phyloP scores from a whole-genome alignment of 768 basidiomycete genomes.

The Boletus coccyginus region DNA sequence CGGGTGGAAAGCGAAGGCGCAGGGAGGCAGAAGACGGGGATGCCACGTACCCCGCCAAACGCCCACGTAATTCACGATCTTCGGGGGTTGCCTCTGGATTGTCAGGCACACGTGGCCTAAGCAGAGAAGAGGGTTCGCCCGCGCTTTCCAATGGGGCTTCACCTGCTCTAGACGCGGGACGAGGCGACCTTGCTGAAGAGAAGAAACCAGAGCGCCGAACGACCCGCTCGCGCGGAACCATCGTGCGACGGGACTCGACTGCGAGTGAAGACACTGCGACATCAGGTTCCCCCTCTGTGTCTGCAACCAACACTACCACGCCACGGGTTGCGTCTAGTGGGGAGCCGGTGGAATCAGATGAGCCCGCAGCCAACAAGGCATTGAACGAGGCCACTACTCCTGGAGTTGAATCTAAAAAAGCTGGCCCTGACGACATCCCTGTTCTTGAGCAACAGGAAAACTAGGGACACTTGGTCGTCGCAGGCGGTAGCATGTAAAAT shows the following conservation, averaged over 20 bases:
- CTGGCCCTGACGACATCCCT: not conserved
- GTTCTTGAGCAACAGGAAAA: slow-evolving; percentile 1
- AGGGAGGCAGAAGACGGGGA: slow-evolving; percentile 62
- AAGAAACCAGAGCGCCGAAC: slow-evolving; percentile 41
- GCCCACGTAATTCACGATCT: slow-evolving; percentile 52
- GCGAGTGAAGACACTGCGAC: slow-evolving; percentile 47
- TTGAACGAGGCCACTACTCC: slow-evolving; percentile 1
- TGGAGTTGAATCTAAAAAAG: slow-evolving; percentile 5
- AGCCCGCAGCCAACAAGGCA: not conserved
- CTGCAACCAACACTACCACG: slow-evolving; percentile 19
- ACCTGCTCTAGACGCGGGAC: slow-evolving; percentile 15
- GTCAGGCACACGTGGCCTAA: slow-evolving; percentile 20
- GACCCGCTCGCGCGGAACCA: slow-evolving; percentile 42
- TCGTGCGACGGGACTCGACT: slow-evolving; percentile 48
- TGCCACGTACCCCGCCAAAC: slow-evolving; percentile 69
- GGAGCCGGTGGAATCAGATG: slow-evolving; percentile 17
- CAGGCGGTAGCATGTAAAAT: not conserved
- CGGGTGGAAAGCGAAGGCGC: slow-evolving; percentile 51
- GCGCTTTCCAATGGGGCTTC: slow-evolving; percentile 33
- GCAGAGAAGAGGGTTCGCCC: slow-evolving; percentile 43
- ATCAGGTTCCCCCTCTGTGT: slow-evolving; percentile 34
- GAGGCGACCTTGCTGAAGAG: slow-evolving; percentile 16
- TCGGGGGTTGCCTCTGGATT: slow-evolving; percentile 20
- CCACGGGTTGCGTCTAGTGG: slow-evolving; percentile 12
- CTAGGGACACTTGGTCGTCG: not conserved